phyloP scores from a whole-genome alignment of 208 protist genomes.

The Herpetomonas muscarum region DNA sequence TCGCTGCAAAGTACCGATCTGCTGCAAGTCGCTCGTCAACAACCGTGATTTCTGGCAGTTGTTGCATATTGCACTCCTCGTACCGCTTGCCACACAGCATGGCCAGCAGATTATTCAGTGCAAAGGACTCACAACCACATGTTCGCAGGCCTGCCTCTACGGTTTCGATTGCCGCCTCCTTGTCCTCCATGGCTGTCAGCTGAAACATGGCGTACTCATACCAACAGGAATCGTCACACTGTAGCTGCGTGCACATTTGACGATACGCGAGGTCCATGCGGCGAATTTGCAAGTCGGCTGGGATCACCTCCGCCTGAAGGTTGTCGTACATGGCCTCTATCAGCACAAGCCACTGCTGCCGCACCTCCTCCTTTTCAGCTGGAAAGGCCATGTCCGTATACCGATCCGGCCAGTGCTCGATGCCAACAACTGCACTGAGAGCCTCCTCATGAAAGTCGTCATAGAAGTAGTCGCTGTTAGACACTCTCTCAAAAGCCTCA shows the following conservation, averaged over 20 bases:
- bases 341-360: slow-evolving; percentile 41
- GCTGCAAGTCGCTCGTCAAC: slow-evolving; percentile 25
- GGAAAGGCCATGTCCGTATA: slow-evolving; percentile 38
- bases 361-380: slow-evolving; percentile 23
- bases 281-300: slow-evolving; percentile 43
- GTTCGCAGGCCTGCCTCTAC: slow-evolving; percentile 22
- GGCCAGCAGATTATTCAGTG: slow-evolving; percentile 31
- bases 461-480: background rate
- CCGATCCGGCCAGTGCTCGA: slow-evolving; percentile 65
- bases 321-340: slow-evolving; percentile 32
- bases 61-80: slow-evolving; percentile 2
- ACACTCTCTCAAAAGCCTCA: slow-evolving; percentile 22
- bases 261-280: slow-evolving; percentile 79
- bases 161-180: slow-evolving; percentile 32
- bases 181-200: slow-evolving; percentile 41
- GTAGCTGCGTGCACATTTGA: slow-evolving; percentile 73
- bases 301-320: slow-evolving; percentile 17
- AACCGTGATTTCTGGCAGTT: background rate
- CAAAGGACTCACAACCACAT: slow-evolving; percentile 37
- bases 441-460: slow-evolving; percentile 17
- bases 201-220: slow-evolving; percentile 77
- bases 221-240: slow-evolving; percentile 60
- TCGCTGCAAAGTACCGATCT: slow-evolving; percentile 7
- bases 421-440: slow-evolving; percentile 8
- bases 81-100: slow-evolving; percentile 7